Percentiles rank a stretch among this genome's conserved stretches.
These are phyloP conservation scores for Dothideomycetes sp. DNA, from an alignment of 2,329 filamentous ascomycete genomes.

Conservation along the genomic window DNA sequence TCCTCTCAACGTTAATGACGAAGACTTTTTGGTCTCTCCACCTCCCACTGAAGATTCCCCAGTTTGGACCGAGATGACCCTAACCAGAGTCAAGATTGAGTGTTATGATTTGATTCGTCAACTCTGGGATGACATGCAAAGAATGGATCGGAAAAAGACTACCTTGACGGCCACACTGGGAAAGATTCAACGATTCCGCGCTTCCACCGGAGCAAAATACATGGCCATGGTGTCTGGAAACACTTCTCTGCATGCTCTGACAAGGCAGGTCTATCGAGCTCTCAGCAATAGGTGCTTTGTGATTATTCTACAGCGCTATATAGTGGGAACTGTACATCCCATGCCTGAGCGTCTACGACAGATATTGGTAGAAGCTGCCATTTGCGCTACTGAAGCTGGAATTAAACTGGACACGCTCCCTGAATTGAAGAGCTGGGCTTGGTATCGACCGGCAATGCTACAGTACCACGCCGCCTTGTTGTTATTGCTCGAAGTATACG, in stretches of 20 bases:
- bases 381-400: slow-evolving; percentile 42
- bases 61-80: slow-evolving; percentile 57
- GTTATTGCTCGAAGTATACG: slow-evolving; percentile 56
- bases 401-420: slow-evolving; percentile 44
- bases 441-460: slow-evolving; percentile 61
- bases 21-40: slow-evolving; percentile 40
- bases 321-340: slow-evolving; percentile 33
- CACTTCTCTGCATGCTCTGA: slow-evolving; percentile 51
- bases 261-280: slow-evolving; percentile 53
- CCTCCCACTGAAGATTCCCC: slow-evolving; percentile 35
- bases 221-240: slow-evolving; percentile 48
- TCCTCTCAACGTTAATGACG: slow-evolving; percentile 60
- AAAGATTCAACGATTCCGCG: slow-evolving; percentile 59
- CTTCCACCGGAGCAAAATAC: slow-evolving; percentile 55
- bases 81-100: slow-evolving; percentile 59
- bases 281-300: slow-evolving; percentile 53
- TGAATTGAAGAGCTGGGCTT: slow-evolving; percentile 48
- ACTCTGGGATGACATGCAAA: slow-evolving; percentile 58
- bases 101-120: slow-evolving; percentile 61
- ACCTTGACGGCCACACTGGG: slow-evolving; percentile 53
- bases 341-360: slow-evolving; percentile 50
- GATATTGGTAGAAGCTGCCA: slow-evolving; percentile 52
- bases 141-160: slow-evolving; percentile 50
- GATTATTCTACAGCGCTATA: slow-evolving; percentile 58
- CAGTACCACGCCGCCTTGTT: slow-evolving; percentile 63